A percentile compares a stretch with the other conserved stretches of the same genome.
These are phyloP conservation scores for Escovopsis sp. DNA, from an alignment of 2,329 filamentous ascomycete species.

Conservation along the genomic window DNA sequence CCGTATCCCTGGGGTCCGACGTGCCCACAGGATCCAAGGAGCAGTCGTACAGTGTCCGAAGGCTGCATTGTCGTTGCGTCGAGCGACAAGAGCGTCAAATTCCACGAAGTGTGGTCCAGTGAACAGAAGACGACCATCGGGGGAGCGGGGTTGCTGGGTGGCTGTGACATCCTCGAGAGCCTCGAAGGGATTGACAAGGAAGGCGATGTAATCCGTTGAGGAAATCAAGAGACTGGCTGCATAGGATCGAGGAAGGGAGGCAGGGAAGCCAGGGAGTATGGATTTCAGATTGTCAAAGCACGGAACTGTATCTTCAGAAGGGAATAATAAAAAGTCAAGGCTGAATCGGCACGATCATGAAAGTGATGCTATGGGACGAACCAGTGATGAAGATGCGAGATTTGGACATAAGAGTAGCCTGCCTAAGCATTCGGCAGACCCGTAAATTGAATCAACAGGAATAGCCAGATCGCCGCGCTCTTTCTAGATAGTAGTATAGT, in stretches of 20 bases:
- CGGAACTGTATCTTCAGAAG: background rate
- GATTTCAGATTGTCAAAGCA: background rate
- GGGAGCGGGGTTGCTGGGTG: conserved; percentile 52
- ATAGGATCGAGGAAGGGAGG: background rate
- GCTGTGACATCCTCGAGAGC: conserved; percentile 73
- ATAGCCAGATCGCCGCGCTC: no score
- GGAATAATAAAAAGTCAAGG: background rate
- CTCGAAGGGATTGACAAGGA: conserved; percentile 68
- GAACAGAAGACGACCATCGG: conserved; percentile 32
- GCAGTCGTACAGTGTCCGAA: conserved; percentile 17
- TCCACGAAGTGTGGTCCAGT: conserved; percentile 85
- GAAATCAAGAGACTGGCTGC: background rate
- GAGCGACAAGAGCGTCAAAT: conserved; percentile 85
- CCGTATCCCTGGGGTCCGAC: conserved; percentile 49
- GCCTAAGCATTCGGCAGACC: no score
- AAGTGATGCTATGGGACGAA: background rate
- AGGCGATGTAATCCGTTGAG: conserved; percentile 54
- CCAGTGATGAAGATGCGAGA: conserved; percentile 1
- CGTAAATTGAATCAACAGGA: no score
- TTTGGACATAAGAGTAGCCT: no score
- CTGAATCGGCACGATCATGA: no score
- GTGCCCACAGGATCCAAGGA: conserved; percentile 13
- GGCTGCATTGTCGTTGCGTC: conserved; percentile 76
- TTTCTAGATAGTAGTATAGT: no score
- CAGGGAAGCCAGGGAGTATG: background rate